Percentiles rank a stretch among this genome's conserved stretches.
Conservation (phyloP, 352 stramenopile genomes). For the Lagenidium sp. region DNA sequence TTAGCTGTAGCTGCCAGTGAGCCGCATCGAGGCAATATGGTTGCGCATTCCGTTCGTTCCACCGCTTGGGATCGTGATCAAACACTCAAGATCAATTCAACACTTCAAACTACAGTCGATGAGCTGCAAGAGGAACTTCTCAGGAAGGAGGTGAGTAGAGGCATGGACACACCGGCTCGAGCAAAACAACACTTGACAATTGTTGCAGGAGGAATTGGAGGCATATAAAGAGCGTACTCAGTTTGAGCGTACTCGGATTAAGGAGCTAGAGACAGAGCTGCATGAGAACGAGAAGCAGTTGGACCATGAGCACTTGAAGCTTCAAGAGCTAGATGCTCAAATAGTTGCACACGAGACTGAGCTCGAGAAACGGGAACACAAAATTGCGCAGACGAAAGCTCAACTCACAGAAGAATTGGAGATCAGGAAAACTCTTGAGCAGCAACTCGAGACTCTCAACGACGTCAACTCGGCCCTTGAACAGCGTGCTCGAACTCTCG, state of each 20-base stretch:
- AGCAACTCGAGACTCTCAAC: slow-evolving; percentile 60
- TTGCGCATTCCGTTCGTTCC: neutral
- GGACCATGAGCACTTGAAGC: slow-evolving; percentile 16
- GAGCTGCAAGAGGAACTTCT: slow-evolving; percentile 75
- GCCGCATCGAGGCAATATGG: neutral
- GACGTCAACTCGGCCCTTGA: slow-evolving; percentile 70
- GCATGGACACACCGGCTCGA: no score
- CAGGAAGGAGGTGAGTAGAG: slow-evolving; percentile 37
- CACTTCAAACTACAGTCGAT: slow-evolving; percentile 57
- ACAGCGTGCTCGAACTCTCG: slow-evolving; percentile 54
- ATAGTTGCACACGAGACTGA: slow-evolving; percentile 47
- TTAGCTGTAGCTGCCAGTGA: slow-evolving; percentile 1
- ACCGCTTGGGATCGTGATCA: slow-evolving; percentile 65
- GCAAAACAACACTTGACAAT: no score
- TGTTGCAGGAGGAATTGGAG: slow-evolving; percentile 30
- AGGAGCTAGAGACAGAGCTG: slow-evolving; percentile 45
- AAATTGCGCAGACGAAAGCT: slow-evolving; percentile 39
- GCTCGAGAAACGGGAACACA: slow-evolving; percentile 38
- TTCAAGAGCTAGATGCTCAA: slow-evolving; percentile 39
- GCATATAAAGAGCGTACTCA: slow-evolving; percentile 38
- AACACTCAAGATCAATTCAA: slow-evolving; percentile 57
- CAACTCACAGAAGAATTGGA: slow-evolving; percentile 39
- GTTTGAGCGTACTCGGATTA: slow-evolving; percentile 38
- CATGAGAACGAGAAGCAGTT: slow-evolving; percentile 28
- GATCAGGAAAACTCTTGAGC: slow-evolving; percentile 43